phyloP scores from a whole-genome alignment of 306 rosid species.

The Trichosanthes cucumerina region DNA sequence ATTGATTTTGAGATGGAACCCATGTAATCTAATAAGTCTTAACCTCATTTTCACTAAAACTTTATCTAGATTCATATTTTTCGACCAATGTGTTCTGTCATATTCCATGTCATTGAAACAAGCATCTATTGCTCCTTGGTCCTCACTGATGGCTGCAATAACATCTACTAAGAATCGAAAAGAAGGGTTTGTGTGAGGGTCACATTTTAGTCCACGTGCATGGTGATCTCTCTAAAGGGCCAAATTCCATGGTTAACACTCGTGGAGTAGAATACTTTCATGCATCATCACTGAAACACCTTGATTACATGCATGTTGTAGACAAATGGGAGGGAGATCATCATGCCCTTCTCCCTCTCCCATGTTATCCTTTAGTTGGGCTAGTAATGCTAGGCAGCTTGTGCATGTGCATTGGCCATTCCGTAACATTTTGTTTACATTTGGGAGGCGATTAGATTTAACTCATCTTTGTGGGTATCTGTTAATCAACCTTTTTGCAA shows the following conservation, averaged over 20 bases:
- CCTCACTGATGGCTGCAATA: background rate
- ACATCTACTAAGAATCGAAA: background rate
- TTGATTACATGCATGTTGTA: background rate
- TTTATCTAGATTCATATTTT: background rate
- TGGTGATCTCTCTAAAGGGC: background rate
- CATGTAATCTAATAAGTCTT: too few relatives aligned
- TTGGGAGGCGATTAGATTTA: background rate
- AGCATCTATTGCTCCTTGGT: background rate
- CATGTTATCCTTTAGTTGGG: background rate
- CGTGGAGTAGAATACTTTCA: background rate
- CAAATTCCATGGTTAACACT: background rate
- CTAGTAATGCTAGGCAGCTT: background rate
- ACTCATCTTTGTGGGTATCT: too few relatives aligned
- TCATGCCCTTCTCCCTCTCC: background rate
- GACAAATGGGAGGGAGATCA: background rate
- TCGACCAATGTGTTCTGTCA: background rate
- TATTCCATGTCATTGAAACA: background rate
- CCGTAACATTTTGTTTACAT: background rate
- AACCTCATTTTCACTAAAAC: background rate
- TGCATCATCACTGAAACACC: background rate
- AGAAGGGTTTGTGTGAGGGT: background rate
- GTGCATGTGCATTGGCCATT: background rate
- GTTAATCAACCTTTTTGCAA: too few relatives aligned
- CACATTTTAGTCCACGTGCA: background rate
- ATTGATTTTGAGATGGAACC: too few relatives aligned